Evolutionary conservation across 2,329 filamentous ascomycete species (phyloP).

Genomic region (Trichoderma sp.): DNA sequence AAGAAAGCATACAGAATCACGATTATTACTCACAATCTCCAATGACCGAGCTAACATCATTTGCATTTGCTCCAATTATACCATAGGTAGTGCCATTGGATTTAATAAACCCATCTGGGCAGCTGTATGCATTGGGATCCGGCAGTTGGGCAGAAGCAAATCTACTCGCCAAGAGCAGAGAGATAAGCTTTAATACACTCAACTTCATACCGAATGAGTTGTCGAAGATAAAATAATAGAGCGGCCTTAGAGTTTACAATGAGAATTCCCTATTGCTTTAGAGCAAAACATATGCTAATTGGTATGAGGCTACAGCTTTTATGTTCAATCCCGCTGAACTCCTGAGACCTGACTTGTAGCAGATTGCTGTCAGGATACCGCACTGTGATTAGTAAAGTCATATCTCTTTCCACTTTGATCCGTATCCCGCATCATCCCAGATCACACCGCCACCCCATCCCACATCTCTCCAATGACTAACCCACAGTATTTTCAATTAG

Average conservation of each 20-base stretch:
- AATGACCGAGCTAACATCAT: background rate
- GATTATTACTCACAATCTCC: background rate
- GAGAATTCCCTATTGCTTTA: background rate
- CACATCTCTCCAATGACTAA: background rate
- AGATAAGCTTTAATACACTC: background rate
- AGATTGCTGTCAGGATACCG: background rate
- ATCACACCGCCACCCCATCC: background rate
- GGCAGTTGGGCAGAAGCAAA: background rate
- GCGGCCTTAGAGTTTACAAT: background rate
- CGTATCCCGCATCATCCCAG: background rate
- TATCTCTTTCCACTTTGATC: background rate
- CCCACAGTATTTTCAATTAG: background rate
- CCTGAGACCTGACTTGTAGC: background rate
- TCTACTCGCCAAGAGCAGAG: background rate
- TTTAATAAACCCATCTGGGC: background rate
- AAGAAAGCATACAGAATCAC: background rate
- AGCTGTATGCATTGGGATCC: background rate
- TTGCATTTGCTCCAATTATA: background rate
- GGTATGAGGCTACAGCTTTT: background rate
- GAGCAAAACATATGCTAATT: background rate
- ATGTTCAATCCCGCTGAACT: background rate
- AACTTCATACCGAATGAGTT: background rate
- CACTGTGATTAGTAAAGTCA: background rate
- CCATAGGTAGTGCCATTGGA: background rate
- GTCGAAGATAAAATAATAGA: background rate